Evolutionary conservation across 768 basidiomycete species (phyloP), one percentile per base, ranked within the genome.

Genomic region (Tremella yokohamensis): DNA sequence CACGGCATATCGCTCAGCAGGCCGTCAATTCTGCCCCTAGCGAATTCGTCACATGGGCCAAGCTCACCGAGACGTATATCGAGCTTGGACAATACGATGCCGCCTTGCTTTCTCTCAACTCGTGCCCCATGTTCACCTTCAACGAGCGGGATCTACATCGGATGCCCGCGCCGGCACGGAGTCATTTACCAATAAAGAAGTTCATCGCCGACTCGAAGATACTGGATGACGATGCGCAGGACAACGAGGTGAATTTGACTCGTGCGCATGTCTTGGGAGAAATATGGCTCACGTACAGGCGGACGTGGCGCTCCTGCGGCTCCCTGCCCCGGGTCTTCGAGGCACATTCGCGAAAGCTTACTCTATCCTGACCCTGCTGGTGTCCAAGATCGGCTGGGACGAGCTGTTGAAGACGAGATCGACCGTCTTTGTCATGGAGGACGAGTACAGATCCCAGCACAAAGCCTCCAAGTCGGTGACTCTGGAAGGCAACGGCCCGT

Each of bases 71-170:
- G 63, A 79, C 94, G 52, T 96, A 94, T 73, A 92, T 97, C 48
- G 93, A 97, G 60, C 79, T 88, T 45, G 85, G 85, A 24, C 85
- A 90, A 73, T 97, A 83, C 73, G 90, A 96, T 69, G 86, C 87
- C 54, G 66, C 92, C 0, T 80, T 98, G 13, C 80, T 97, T 40
- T 96, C 94, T 0, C 84, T 97, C 49, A 97, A 97, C 73, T 97
- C 93, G n/a, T 97, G 96, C 79, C 93, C 94, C 1, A 98, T 99
- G 96, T 99, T 99, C 79, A 98, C 96, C 8, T 98, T 89, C 79
- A 96, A 96, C 70, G 94, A 96, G 44, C 85, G 93, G 19, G 96
- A 99, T 75, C 81, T 86, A 2, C 96, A 99, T 73, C 84, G 92
- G 2, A 84, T 83, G 74, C 84, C 97, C 9, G 81, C 87, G 1